Percentiles rank a stretch among this genome's conserved stretches.
Evolutionary conservation across 2,329 filamentous ascomycete species (phyloP).

Genomic region (Leptographium lundbergii): DNA sequence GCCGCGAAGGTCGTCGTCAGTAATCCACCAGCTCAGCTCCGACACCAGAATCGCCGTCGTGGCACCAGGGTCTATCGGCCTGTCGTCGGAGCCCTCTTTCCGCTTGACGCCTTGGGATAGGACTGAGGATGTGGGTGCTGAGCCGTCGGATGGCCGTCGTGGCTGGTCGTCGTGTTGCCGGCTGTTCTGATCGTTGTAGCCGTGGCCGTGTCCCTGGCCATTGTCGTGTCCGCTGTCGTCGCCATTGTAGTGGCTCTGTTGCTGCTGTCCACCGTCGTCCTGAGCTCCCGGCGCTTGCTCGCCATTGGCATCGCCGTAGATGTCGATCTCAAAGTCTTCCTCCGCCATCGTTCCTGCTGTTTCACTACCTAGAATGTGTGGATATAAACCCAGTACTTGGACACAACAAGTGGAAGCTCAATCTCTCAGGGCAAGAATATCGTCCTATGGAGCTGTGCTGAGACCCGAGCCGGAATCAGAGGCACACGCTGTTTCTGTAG

Average conservation of each 20-base stretch:
- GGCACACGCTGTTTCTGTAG: constrained; percentile 12
- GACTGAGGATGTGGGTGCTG: constrained; percentile 16
- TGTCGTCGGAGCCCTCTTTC: constrained; percentile 46
- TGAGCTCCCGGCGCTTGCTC: constrained; percentile 27
- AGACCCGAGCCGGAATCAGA: constrained; percentile 8
- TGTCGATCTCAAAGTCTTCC: constrained; percentile 61
- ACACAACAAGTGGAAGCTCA: not conserved
- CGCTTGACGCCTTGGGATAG: constrained; percentile 46
- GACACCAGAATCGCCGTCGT: constrained; percentile 70
- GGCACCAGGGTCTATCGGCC: constrained; percentile 45
- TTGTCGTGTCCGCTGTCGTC: constrained; percentile 26
- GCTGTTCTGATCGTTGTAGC: constrained; percentile 10
- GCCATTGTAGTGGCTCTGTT: constrained; percentile 15
- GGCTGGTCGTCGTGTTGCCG: constrained; percentile 9
- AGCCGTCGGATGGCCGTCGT: constrained; percentile 13
- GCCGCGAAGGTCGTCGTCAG: constrained; percentile 84
- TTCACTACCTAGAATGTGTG: not conserved
- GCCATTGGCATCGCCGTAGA: constrained; percentile 49
- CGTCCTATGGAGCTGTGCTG: constrained; percentile 7
- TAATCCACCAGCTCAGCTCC: constrained; percentile 93
- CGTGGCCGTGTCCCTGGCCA: constrained; percentile 18
- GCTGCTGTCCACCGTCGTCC: constrained; percentile 9
- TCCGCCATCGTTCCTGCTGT: constrained; percentile 43
- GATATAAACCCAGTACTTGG: not conserved
- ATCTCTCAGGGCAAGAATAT: not conserved